phyloP scores from a whole-genome alignment of 495 filamentous ascomycete genomes.

The Parathielavia hyrcaniae region DNA sequence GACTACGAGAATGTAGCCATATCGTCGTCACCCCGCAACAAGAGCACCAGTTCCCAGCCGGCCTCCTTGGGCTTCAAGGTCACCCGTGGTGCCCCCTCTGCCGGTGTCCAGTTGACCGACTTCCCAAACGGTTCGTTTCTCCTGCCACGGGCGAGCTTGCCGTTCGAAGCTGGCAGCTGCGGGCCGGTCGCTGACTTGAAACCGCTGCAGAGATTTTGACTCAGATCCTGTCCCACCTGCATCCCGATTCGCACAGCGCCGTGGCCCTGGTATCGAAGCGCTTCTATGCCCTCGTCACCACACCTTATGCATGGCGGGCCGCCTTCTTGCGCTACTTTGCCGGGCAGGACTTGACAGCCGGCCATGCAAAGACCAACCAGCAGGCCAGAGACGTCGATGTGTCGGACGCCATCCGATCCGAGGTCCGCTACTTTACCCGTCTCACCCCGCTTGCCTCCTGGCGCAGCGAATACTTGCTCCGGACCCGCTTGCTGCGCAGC shows the following conservation, averaged over 20 bases:
- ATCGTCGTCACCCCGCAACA: constrained; percentile 33
- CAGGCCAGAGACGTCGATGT: constrained; percentile 40
- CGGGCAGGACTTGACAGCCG: constrained; percentile 50
- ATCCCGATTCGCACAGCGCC: constrained; percentile 67
- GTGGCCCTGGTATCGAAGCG: constrained; percentile 77
- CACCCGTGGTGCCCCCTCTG: constrained; percentile 43
- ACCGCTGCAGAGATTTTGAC: constrained; percentile 69
- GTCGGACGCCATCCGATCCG: constrained; percentile 54
- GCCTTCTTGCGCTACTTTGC: constrained; percentile 88
- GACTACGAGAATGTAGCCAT: constrained; percentile 65
- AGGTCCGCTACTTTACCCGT: constrained; percentile 63
- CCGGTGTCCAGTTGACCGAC: constrained; percentile 51
- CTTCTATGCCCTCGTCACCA: constrained; percentile 76
- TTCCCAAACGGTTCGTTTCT: constrained; percentile 72
- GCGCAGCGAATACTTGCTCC: constrained; percentile 85
- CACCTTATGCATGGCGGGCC: constrained; percentile 82
- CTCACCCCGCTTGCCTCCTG: constrained; percentile 76
- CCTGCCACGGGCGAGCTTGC: not conserved
- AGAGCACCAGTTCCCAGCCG: constrained; percentile 40
- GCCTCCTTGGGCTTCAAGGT: constrained; percentile 55
- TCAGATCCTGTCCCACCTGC: constrained; percentile 83
- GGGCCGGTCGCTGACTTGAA: constrained; percentile 24
- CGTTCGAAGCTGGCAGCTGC: not conserved
- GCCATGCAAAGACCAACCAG: constrained; percentile 31
- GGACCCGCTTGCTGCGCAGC: constrained; percentile 77